Conservation (phyloP, 331 rosid species). For the Pyracantha coccinea region DNA sequence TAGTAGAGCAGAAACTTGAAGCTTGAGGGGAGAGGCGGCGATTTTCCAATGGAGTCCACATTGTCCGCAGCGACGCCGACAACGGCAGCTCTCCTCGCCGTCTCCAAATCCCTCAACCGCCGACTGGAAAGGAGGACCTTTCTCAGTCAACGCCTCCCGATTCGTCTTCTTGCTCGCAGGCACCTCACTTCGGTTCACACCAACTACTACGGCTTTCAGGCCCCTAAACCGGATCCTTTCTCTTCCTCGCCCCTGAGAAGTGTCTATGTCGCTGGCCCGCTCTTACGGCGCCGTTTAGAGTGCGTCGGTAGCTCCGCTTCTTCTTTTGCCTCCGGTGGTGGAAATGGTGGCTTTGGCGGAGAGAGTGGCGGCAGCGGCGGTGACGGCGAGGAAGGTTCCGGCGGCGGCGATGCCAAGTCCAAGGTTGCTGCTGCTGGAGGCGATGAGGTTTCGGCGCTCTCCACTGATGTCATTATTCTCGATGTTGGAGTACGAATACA, state of each 20-base stretch:
- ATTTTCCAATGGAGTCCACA: constrained; percentile 40
- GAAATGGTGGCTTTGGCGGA: constrained; percentile 42
- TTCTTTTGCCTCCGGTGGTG: constrained; percentile 51
- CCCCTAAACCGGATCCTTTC: neutral
- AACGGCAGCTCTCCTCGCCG: constrained; percentile 22
- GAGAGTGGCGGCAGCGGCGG: constrained; percentile 50
- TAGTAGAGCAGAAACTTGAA: no score
- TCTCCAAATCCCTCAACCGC: constrained; percentile 38
- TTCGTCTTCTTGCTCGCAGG: constrained; percentile 24
- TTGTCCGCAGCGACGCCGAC: constrained; percentile 24
- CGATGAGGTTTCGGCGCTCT: constrained; percentile 42
- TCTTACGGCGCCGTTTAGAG: constrained; percentile 21
- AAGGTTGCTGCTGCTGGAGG: constrained; percentile 34
- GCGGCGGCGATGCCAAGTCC: constrained; percentile 31
- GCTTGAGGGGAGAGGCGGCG: no score
- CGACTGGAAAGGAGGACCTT: constrained; percentile 20
- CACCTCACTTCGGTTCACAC: constrained; percentile 14
- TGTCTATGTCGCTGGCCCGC: constrained; percentile 7
- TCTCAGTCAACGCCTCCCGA: constrained; percentile 9
- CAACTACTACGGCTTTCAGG: constrained; percentile 19
- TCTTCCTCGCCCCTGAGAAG: constrained; percentile 21
- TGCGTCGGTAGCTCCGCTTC: constrained; percentile 49
- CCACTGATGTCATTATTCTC: constrained; percentile 57
- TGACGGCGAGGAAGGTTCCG: constrained; percentile 44
- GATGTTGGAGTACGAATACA: constrained; percentile 54